Conservation (phyloP, 2,329 filamentous ascomycete genomes). For the Neonectria ditissima region DNA sequence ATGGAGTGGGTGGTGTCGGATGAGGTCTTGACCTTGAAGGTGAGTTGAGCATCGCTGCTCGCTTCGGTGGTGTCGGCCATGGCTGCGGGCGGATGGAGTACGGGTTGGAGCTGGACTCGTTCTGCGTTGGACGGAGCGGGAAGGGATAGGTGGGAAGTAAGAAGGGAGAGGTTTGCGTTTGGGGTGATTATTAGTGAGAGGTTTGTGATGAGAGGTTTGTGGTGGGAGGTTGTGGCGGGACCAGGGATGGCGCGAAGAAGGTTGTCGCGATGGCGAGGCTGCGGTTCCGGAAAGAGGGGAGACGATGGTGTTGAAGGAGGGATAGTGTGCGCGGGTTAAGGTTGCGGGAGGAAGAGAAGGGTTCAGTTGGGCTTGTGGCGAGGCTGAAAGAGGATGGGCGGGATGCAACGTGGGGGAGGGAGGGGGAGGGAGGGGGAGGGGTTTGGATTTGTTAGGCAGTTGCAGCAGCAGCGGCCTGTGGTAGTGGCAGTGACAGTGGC, state of each 20-base stretch:
- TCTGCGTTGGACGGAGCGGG: not conserved
- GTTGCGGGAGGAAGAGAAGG: not conserved
- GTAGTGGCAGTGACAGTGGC: too few relatives aligned
- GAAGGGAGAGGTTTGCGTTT: not conserved
- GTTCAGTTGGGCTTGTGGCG: conserved; percentile 5
- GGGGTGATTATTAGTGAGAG: not conserved
- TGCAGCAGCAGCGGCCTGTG: too few relatives aligned
- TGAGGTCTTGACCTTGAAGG: conserved; percentile 98
- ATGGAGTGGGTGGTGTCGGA: conserved; percentile 86
- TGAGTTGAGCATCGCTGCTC: conserved; percentile 79
- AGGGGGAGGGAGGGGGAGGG: too few relatives aligned
- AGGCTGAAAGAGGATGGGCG: conserved; percentile 8
- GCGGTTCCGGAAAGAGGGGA: not conserved
- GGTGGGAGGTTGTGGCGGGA: conserved; percentile 11
- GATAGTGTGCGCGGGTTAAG: not conserved
- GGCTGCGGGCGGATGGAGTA: conserved; percentile 34
- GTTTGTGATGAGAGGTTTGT: not conserved
- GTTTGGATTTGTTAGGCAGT: too few relatives aligned
- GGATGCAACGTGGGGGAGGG: not conserved
- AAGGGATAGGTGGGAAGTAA: conserved; percentile 7
- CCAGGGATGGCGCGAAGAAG: conserved; percentile 10
- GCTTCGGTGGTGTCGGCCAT: conserved; percentile 76
- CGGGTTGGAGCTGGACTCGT: conserved; percentile 1
- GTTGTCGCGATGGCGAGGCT: conserved; percentile 4
- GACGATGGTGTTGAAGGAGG: not conserved